These are phyloP conservation scores for Globisporangium recalcitrans DNA, from an alignment of 352 stramenopile genomes.

Conservation along the genomic window DNA sequence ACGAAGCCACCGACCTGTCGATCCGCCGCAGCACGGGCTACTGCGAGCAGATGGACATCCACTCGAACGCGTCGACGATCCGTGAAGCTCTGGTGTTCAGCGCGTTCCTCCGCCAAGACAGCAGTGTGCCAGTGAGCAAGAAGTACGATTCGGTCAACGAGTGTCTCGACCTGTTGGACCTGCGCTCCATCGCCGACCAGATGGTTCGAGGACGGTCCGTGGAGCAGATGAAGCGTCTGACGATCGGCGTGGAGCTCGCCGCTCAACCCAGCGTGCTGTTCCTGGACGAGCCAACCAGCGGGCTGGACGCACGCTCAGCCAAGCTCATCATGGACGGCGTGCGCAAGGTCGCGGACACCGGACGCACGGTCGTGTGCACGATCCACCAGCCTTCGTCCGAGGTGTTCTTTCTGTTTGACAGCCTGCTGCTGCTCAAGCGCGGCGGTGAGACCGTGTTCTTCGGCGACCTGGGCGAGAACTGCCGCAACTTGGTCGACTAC, in stretches of 20 bases:
- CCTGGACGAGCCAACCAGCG: constrained; percentile 73
- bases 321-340: constrained; percentile 83
- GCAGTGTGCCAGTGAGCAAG: constrained; percentile 10
- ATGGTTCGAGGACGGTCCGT: constrained; percentile 20
- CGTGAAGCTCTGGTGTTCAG: constrained; percentile 37
- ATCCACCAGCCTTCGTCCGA: constrained; percentile 88
- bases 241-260: constrained; percentile 61
- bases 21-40: constrained; percentile 28
- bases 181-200: constrained; percentile 34
- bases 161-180: constrained; percentile 65
- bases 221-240: constrained; percentile 47
- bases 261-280: constrained; percentile 82
- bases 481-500: not conserved
- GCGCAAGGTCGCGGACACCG: constrained; percentile 71
- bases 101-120: constrained; percentile 42
- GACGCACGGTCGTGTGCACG: constrained; percentile 81
- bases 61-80: constrained; percentile 26
- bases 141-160: constrained; percentile 35
- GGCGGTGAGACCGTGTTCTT: constrained; percentile 32
- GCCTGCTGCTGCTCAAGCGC: constrained; percentile 58
- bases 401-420: constrained; percentile 79
- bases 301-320: constrained; percentile 78
- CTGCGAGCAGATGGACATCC: constrained; percentile 87
- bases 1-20: too few relatives aligned
- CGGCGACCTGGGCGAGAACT: constrained; percentile 10